Evolutionary conservation across 2,329 filamentous ascomycete species (phyloP).

Genomic region (Fusarium pseudonygamai): DNA sequence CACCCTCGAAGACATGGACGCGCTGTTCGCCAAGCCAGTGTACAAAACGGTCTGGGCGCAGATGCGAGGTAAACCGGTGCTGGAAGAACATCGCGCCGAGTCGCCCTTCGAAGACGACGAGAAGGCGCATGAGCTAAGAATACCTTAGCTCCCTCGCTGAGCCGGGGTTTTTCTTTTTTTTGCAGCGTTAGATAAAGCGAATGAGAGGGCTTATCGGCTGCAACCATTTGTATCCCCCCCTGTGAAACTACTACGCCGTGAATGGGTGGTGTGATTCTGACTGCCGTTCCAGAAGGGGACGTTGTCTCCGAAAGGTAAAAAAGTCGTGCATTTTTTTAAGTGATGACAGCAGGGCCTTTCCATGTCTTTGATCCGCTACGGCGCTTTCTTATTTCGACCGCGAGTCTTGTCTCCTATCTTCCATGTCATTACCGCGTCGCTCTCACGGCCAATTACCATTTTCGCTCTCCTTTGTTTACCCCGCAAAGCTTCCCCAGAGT

Average conservation of each 20-base stretch:
- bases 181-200: conserved; percentile 18
- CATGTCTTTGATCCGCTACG: neutral
- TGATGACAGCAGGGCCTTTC: conserved; percentile 18
- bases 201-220: conserved; percentile 19
- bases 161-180: conserved; percentile 1
- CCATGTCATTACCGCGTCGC: neutral
- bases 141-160: conserved; percentile 18
- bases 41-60: conserved; percentile 47
- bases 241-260: neutral
- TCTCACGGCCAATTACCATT: fast-evolving
- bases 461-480: neutral
- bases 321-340: conserved; percentile 4
- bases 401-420: neutral
- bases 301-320: neutral
- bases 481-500: conserved; percentile 26
- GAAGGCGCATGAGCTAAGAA: conserved; percentile 34
- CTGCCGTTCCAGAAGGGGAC: conserved; percentile 22
- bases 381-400: conserved; percentile 9
- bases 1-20: conserved; percentile 60
- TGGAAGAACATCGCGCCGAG: conserved; percentile 32
- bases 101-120: conserved; percentile 36
- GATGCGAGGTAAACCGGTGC: conserved; percentile 30
- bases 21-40: conserved; percentile 44
- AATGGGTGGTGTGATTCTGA: conserved; percentile 23
- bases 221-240: neutral